Conservation (phyloP, 257 asterid species). For the Osmanthus fragrans region DNA sequence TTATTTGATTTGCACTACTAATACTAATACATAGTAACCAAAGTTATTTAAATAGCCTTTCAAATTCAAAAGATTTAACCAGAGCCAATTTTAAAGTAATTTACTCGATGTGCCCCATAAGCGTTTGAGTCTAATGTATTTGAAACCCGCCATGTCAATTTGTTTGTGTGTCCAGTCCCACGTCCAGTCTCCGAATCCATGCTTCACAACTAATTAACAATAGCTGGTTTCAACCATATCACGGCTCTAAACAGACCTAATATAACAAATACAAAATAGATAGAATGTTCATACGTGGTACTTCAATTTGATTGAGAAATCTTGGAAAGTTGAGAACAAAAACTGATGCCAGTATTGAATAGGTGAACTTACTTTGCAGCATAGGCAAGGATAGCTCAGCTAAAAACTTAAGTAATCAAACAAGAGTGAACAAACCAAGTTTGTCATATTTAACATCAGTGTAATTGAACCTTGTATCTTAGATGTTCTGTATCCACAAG, state of each 20-base stretch:
- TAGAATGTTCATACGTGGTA: slow-evolving; percentile 9
- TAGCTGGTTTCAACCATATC: slow-evolving; percentile 4
- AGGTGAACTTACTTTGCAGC: slow-evolving; percentile 10
- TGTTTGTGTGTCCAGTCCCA: background rate
- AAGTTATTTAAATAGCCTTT: background rate
- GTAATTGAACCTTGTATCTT: slow-evolving; percentile 77
- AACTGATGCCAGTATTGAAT: slow-evolving; percentile 9
- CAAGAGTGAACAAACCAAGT: slow-evolving; percentile 10
- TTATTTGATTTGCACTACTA: background rate
- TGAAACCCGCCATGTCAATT: background rate
- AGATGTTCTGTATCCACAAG: slow-evolving; percentile 80
- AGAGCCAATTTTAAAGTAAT: background rate
- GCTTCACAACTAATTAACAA: background rate
- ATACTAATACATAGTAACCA: background rate
- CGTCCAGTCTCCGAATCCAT: background rate
- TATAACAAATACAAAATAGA: slow-evolving; percentile 10
- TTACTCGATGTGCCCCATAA: background rate
- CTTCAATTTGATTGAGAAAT: background rate
- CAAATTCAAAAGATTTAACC: background rate
- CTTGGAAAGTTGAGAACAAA: slow-evolving; percentile 11
- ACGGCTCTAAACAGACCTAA: background rate
- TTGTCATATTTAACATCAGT: slow-evolving; percentile 1
- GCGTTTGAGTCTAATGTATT: background rate
- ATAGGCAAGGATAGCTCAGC: slow-evolving; percentile 10
- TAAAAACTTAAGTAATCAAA: slow-evolving; percentile 17